Base-by-base conservation (phyloP, 106 monocot species). In the Platanthera guangdongensis region DNA sequence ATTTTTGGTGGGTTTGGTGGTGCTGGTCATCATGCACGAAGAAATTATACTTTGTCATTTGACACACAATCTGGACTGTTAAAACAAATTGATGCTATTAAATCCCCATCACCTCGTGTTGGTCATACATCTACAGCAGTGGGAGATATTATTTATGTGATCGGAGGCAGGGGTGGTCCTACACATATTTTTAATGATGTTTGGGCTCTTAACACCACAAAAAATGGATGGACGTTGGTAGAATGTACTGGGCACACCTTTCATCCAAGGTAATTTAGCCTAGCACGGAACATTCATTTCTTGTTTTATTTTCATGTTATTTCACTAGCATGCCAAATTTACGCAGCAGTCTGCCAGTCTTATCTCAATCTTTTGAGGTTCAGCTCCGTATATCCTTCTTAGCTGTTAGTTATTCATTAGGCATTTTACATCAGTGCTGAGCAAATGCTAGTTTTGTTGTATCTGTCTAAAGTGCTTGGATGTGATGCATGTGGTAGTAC, bases 1-100 rank as follows among this genome's bases (percentile, higher is more conserved):
- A 75, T 93, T 7, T 97, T 97, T 87, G 96, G 96, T 80, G 96
- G 96, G 57, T 96, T 97, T 83, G 96, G 96, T 71, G 96, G 96
- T 49, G 25, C 83, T 73, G 96, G 96, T 70, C 78, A 87, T 8
- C 96, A 97, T 86, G 87, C 87, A 68, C 82, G 96, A 76, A 89
- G 90, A 82, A 89, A 86, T 75, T 84, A 88, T 76, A 75, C 79
- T 14, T 71, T 97, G 9, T 32, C 81, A 80, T 81, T 97, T 72
- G 79, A 97, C 77, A 84, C 80, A 6, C 51, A 76, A 21, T 84
- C 89, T 68, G 84, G 93, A 18, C 65, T 80, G 22, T 77, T 97
- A 57, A 88, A 77, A 65, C 69, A 81, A 81, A 80, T 91, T 74
- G 74, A 82, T 75, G 72, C 77, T 14, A 69, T 45, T 2, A 71